Evolutionary conservation across 2,329 filamentous ascomycete species (phyloP).

Genomic region (Bipolaris oryzae): DNA sequence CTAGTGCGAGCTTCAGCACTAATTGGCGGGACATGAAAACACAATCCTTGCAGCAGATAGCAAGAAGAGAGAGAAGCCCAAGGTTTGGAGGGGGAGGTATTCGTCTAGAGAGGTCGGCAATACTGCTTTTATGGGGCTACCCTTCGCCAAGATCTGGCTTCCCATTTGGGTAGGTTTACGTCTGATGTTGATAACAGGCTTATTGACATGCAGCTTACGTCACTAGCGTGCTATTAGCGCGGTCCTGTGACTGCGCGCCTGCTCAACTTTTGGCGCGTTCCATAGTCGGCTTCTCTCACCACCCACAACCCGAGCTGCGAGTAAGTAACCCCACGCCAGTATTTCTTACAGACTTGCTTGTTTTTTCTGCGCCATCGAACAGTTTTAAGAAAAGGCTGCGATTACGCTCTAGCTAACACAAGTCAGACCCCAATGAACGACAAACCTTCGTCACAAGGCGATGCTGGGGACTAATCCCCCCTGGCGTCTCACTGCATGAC

Average conservation of each 20-base stretch:
- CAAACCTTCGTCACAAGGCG: slow-evolving; percentile 34
- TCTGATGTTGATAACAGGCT: slow-evolving; percentile 3
- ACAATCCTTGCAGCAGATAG: neutral
- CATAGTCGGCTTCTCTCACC: slow-evolving; percentile 21
- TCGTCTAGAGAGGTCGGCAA: neutral
- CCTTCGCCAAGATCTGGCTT: slow-evolving; percentile 7
- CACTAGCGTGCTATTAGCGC: slow-evolving; percentile 16
- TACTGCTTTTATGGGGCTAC: slow-evolving; percentile 6
- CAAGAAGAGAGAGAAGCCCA: neutral
- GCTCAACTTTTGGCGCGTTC: slow-evolving; percentile 17
- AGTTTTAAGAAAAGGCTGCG: neutral
- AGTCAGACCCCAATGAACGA: slow-evolving; percentile 40
- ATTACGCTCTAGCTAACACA: slow-evolving; percentile 8
- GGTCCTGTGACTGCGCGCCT: slow-evolving; percentile 27
- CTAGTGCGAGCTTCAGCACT: neutral
- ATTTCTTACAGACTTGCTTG: neutral
- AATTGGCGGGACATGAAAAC: neutral
- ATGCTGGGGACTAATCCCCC: slow-evolving; percentile 32
- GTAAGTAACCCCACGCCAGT: slow-evolving; percentile 21
- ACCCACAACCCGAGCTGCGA: slow-evolving; percentile 37
- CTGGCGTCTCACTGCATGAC: slow-evolving; percentile 31
- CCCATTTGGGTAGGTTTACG: slow-evolving; percentile 1
- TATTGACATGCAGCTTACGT: slow-evolving; percentile 13
- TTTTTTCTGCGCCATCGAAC: neutral
- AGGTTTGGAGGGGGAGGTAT: neutral